phyloP scores from a whole-genome alignment of 257 asterid species.

The Ilex aquifolium region DNA sequence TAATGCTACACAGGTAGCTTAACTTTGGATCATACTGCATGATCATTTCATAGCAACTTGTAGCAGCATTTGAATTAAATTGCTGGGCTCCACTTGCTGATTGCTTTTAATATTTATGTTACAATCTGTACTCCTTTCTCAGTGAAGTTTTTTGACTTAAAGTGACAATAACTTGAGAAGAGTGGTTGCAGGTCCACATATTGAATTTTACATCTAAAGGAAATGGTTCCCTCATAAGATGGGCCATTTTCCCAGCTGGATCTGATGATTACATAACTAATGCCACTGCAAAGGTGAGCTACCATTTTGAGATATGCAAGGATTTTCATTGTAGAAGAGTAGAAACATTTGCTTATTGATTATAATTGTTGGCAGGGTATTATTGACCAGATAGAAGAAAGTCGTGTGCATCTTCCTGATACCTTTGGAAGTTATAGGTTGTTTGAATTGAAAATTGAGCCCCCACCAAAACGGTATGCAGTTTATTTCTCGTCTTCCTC shows the following conservation, averaged over 20 bases:
- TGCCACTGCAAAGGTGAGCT: slow-evolving; percentile 61
- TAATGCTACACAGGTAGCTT: slow-evolving; percentile 68
- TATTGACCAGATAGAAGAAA: slow-evolving; percentile 48
- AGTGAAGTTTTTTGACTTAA: slow-evolving; percentile 6
- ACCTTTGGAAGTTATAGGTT: slow-evolving; percentile 71
- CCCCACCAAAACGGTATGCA: slow-evolving; percentile 52
- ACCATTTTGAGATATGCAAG: slow-evolving; percentile 3
- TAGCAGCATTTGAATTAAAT: not conserved
- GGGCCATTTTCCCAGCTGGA: slow-evolving; percentile 68
- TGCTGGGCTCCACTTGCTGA: slow-evolving; percentile 6
- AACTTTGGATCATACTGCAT: slow-evolving; percentile 10
- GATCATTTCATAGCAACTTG: slow-evolving; percentile 5
- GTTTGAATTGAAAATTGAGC: slow-evolving; percentile 56
- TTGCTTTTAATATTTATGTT: slow-evolving; percentile 3
- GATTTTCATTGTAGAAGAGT: slow-evolving; percentile 5
- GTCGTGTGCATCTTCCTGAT: slow-evolving; percentile 53
- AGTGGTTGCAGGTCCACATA: slow-evolving; percentile 59
- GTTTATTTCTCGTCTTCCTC: slow-evolving; percentile 3
- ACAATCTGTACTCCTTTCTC: slow-evolving; percentile 15
- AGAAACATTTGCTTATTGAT: slow-evolving; percentile 7
- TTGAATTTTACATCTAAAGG: slow-evolving; percentile 52
- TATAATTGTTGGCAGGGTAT: slow-evolving; percentile 43
- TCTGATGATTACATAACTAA: slow-evolving; percentile 52
- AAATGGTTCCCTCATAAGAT: slow-evolving; percentile 58
- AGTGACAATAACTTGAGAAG: slow-evolving; percentile 20